A percentile compares a stretch with the other conserved stretches of the same genome.
Evolutionary conservation across 1,284 basidiomycete species (phyloP).

Genomic region (Malassezia equina): DNA sequence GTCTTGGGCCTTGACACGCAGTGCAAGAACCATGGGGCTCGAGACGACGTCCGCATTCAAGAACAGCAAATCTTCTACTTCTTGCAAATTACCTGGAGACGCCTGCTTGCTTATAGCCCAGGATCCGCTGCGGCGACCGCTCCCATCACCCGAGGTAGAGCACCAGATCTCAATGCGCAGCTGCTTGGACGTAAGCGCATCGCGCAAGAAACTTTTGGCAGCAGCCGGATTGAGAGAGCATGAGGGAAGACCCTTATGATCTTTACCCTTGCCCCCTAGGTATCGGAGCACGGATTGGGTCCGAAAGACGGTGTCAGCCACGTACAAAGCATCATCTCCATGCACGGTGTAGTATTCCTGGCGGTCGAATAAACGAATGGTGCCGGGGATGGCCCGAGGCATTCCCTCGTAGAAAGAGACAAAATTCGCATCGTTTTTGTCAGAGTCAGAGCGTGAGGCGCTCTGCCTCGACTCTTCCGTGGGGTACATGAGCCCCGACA

Average conservation of each 20-base stretch:
- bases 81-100: conserved; percentile 86
- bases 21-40: conserved; percentile 80
- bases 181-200: conserved; percentile 80
- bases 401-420: conserved; percentile 27
- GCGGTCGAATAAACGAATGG: conserved; percentile 44
- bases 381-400: conserved; percentile 28
- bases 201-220: conserved; percentile 76
- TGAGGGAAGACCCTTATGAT: conserved; percentile 27
- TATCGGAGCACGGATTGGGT: conserved; percentile 46
- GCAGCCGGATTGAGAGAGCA: conserved; percentile 69
- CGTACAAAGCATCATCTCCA: conserved; percentile 74
- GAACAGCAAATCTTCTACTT: conserved; percentile 88
- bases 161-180: conserved; percentile 74
- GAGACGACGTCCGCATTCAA: conserved; percentile 68
- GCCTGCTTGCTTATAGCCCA: conserved; percentile 67
- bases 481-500: conserved; percentile 45
- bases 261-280: conserved; percentile 26
- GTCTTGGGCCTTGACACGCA: conserved; percentile 64
- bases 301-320: conserved; percentile 64
- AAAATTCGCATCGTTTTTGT: conserved; percentile 34
- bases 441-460: background rate
- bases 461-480: conserved; percentile 19
- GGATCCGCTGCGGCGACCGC: conserved; percentile 61
- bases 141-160: conserved; percentile 45
- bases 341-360: conserved; percentile 79